Percentiles rank a stretch among this genome's conserved stretches.
Conservation (phyloP, 2,329 filamentous ascomycete species). For the Epichloe aotearoae region DNA sequence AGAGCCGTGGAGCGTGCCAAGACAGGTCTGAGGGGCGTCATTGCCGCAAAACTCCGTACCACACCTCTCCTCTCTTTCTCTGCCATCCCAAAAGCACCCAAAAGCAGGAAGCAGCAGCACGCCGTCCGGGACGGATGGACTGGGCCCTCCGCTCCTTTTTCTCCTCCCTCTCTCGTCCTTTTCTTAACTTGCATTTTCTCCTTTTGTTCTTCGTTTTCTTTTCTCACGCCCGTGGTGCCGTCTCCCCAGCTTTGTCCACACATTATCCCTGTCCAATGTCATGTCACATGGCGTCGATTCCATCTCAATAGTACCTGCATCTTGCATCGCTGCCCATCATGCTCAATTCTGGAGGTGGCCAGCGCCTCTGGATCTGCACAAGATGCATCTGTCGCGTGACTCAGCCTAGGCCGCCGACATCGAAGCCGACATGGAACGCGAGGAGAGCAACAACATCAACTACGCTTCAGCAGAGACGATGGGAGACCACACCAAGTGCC, state of each 20-base stretch:
- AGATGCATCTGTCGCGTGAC: constrained; percentile 37
- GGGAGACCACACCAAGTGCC: constrained; percentile 26
- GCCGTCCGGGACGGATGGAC: background rate
- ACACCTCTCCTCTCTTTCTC: background rate
- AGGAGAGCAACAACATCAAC: background rate
- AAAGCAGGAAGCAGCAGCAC: background rate
- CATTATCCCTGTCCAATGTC: background rate
- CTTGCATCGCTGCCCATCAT: constrained; percentile 8
- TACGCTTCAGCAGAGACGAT: constrained; percentile 20
- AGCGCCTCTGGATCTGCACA: constrained; percentile 48
- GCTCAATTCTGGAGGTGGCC: constrained; percentile 16
- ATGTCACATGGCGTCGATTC: background rate
- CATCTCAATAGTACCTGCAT: background rate
- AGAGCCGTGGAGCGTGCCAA: background rate
- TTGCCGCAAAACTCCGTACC: constrained; percentile 3
- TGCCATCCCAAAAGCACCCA: background rate
- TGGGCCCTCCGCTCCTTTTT: background rate
- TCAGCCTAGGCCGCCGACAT: constrained; percentile 12
- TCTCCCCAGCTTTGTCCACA: background rate
- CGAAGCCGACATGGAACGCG: constrained; percentile 3
- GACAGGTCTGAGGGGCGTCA: background rate
- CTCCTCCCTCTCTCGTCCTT: background rate
- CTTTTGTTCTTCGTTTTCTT: background rate
- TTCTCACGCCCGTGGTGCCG: background rate
- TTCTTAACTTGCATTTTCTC: background rate